Percentiles rank a stretch among this genome's conserved stretches.
Evolutionary conservation across 768 basidiomycete genomes (phyloP).

Genomic region (Lactarius deliciosus): DNA sequence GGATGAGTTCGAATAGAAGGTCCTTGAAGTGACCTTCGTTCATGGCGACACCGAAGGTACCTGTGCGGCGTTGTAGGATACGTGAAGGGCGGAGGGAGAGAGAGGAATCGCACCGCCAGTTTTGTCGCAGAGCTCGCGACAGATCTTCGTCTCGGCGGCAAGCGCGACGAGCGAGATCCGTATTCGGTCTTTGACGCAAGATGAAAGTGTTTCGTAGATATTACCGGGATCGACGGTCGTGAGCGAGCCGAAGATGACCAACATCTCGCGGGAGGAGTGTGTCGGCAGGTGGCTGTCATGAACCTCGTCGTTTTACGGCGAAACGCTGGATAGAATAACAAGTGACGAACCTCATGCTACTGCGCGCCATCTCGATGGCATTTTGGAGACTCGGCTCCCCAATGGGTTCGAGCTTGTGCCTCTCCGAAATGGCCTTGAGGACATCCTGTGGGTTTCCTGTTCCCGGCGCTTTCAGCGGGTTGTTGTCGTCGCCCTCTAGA

Average conservation of each 20-base stretch:
- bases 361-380: slow-evolving; percentile 93
- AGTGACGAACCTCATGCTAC: slow-evolving; percentile 76
- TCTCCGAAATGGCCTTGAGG: slow-evolving; percentile 78
- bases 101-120: slow-evolving; percentile 69
- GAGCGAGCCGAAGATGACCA: slow-evolving; percentile 91
- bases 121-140: slow-evolving; percentile 85
- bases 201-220: slow-evolving; percentile 91
- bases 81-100: neutral
- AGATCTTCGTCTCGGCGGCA: slow-evolving; percentile 98
- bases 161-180: slow-evolving; percentile 92
- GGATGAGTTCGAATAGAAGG: slow-evolving; percentile 90
- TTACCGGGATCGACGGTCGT: slow-evolving; percentile 98
- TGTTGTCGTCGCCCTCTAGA: neutral
- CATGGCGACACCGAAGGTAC: slow-evolving; percentile 93
- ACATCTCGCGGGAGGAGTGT: slow-evolving; percentile 93
- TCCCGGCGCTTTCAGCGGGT: neutral
- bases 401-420: slow-evolving; percentile 82
- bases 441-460: slow-evolving; percentile 96
- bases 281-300: slow-evolving; percentile 85
- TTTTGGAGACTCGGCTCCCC: slow-evolving; percentile 98
- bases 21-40: slow-evolving; percentile 98
- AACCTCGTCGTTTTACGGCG: neutral
- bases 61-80: slow-evolving; percentile 38
- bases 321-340: neutral
- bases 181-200: slow-evolving; percentile 77